Evolutionary conservation across 306 rosid genomes (phyloP).

Genomic region (Medicago arabica): DNA sequence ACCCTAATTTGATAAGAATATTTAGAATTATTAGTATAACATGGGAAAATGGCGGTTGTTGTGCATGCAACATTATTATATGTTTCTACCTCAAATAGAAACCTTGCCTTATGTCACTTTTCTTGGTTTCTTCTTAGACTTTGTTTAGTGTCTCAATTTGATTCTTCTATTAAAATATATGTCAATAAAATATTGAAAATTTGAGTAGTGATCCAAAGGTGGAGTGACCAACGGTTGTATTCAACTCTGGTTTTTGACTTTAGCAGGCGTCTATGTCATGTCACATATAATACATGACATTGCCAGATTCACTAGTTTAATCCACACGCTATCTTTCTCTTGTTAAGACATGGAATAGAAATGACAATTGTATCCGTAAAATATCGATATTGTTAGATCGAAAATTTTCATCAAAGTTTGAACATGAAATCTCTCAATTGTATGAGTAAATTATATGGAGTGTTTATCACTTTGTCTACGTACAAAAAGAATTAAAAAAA

Average conservation of each 20-base stretch:
- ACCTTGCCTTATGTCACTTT: constrained; percentile 43
- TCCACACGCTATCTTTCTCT: constrained; percentile 18
- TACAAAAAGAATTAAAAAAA: not conserved
- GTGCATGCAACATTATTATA: constrained; percentile 41
- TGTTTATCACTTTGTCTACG: too few relatives aligned
- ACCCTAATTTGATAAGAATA: not conserved
- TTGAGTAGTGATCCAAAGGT: constrained; percentile 50
- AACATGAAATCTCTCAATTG: too few relatives aligned
- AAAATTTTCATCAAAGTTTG: too few relatives aligned
- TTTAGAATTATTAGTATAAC: not conserved
- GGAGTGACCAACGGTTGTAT: constrained; percentile 41
- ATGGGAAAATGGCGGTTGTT: constrained; percentile 34
- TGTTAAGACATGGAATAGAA: not conserved
- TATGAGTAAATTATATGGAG: too few relatives aligned
- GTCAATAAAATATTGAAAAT: constrained; percentile 21
- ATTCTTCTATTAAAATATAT: constrained; percentile 35
- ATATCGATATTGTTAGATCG: too few relatives aligned
- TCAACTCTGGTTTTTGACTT: constrained; percentile 41
- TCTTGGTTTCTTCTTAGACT: constrained; percentile 50
- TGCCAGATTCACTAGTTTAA: constrained; percentile 29
- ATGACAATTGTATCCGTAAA: not conserved
- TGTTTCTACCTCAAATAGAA: constrained; percentile 37
- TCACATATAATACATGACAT: constrained; percentile 41
- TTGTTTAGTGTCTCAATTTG: constrained; percentile 47
- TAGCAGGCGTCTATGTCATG: constrained; percentile 36